Base-by-base conservation (phyloP, 345 rosid genomes). In the Eutrema yunnanense region DNA sequence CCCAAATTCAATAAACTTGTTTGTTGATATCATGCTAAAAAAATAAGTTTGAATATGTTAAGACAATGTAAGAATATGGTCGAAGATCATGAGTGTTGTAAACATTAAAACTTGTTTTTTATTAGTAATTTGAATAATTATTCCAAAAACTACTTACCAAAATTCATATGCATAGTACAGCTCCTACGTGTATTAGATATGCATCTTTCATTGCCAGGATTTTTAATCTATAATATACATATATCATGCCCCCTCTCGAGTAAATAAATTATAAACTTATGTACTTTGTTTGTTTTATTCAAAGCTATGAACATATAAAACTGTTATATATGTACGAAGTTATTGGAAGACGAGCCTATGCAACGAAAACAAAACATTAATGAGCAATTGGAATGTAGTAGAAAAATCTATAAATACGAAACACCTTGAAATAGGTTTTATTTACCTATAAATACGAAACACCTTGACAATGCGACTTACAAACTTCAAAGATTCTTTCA, bases 301-400 rank as follows among this genome's bases (percentile, higher is more conserved):
- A 40, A 65, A 52, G 11, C 32, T 42, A 14, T 2, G 12, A 68
- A 55, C 53, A 32, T 68, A 42, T 55, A 55, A 32, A 68, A 30
- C 42, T 68, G 26, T 44, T 56, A 70, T 48, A 37, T 27, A 70
- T 36, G 57, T 57, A 58, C 57, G 29, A 57, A 36, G 43, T 10
- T 46, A 58, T 57, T 58, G 66, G 40, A 58, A 13, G 30, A 27
- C 66, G 73, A 47, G 74, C 73, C 65, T 57, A 69, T 57, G 47
- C 57, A 56, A 5, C 56, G 26, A 36, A 56, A 26, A 36, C 6
- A 19, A 47, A 57, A 57, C 55, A 69, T 46, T 57, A 56, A 57
- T 69, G 46, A 69, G 46, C 65, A 33, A 19, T 42, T 32, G 32
- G 40, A 48, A 59, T 13, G 11, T 33, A 7, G 40, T 49, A 59